Evolutionary conservation across 2,329 filamentous ascomycete species (phyloP).

Genomic region (Phoma sp.): DNA sequence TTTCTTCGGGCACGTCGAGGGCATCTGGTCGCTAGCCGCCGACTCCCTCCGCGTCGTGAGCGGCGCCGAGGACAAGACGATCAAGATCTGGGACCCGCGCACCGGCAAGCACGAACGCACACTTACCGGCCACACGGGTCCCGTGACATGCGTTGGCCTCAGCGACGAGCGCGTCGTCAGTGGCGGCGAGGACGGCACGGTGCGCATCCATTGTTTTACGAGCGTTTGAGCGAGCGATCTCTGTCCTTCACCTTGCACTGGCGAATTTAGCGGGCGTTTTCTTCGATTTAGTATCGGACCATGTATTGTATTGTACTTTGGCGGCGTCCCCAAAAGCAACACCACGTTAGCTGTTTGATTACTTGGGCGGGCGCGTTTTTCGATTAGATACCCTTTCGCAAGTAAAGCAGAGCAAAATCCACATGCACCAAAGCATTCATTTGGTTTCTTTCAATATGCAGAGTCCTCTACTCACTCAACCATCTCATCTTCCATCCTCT

Average conservation of each 20-base stretch:
- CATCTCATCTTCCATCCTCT: too few relatives aligned
- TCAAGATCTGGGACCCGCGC: conserved; percentile 93
- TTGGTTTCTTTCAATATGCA: too few relatives aligned
- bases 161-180: conserved; percentile 90
- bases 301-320: not conserved
- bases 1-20: conserved; percentile 96
- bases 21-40: conserved; percentile 90
- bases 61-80: conserved; percentile 90
- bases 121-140: conserved; percentile 86
- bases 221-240: conserved; percentile 13
- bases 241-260: not conserved
- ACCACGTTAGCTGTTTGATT: too few relatives aligned
- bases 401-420: too few relatives aligned
- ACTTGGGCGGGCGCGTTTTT: too few relatives aligned
- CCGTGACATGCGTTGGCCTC: conserved; percentile 90
- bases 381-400: too few relatives aligned
- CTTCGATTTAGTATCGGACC: not conserved
- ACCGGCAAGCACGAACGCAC: conserved; percentile 92
- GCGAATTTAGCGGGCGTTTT: conserved; percentile 16
- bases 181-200: conserved; percentile 91
- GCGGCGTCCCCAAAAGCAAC: conserved; percentile 13
- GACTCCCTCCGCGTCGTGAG: conserved; percentile 88
- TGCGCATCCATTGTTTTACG: conserved; percentile 65
- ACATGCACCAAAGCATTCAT: too few relatives aligned
- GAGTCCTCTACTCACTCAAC: too few relatives aligned